Percentiles rank a stretch among this genome's conserved stretches.
Conservation (phyloP, 1,284 basidiomycete species). For the Ganoderma boninense region DNA sequence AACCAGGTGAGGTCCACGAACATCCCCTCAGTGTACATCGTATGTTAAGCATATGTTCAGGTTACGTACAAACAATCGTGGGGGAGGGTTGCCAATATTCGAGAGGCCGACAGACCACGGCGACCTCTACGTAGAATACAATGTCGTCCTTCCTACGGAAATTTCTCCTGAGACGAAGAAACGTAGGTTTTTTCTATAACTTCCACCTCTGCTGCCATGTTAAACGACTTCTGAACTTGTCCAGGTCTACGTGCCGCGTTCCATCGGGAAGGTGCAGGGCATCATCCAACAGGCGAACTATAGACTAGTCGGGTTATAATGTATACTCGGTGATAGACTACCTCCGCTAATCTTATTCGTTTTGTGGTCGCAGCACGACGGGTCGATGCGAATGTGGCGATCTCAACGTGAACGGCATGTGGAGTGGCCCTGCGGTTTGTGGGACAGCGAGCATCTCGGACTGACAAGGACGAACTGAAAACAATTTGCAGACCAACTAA, state of each 20-base stretch:
- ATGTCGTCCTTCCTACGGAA: slow-evolving; percentile 83
- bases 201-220: not conserved
- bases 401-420: not conserved
- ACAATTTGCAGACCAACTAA: not conserved
- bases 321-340: slow-evolving; percentile 12
- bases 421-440: not conserved
- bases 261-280: slow-evolving; percentile 22
- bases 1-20: slow-evolving; percentile 69
- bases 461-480: not conserved
- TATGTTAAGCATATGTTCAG: slow-evolving; percentile 44
- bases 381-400: not conserved
- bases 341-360: slow-evolving; percentile 29
- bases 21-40: not conserved
- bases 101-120: slow-evolving; percentile 66
- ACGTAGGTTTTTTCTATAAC: slow-evolving; percentile 55
- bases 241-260: slow-evolving; percentile 29
- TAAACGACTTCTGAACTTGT: not conserved
- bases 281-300: slow-evolving; percentile 31
- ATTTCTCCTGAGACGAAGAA: slow-evolving; percentile 70
- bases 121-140: slow-evolving; percentile 92
- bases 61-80: slow-evolving; percentile 85
- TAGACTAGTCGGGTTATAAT: slow-evolving; percentile 26
- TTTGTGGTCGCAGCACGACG: not conserved
- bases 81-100: slow-evolving; percentile 91
- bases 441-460: not conserved